Conservation (phyloP, 805 yeast genomes). For the Starmerella sirachaensis region DNA sequence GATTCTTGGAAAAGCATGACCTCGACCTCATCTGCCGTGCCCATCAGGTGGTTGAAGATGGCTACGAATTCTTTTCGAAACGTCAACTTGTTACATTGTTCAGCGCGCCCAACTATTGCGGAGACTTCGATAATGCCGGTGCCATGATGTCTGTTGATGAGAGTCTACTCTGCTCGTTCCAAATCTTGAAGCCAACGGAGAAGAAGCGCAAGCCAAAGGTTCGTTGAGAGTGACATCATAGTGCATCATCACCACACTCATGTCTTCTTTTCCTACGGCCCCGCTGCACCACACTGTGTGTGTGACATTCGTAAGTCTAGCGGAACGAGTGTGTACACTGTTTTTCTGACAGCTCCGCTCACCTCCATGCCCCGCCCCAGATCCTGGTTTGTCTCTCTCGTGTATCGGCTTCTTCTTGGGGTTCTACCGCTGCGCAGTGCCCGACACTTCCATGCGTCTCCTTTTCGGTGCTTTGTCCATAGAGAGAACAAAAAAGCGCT, state of each 20-base stretch:
- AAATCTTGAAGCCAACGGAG: constrained; percentile 92
- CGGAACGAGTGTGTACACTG: too few relatives aligned
- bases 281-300: too few relatives aligned
- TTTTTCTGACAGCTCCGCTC: too few relatives aligned
- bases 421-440: too few relatives aligned
- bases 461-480: not conserved
- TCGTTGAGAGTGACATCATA: too few relatives aligned
- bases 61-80: constrained; percentile 92
- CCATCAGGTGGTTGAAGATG: constrained; percentile 98
- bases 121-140: constrained; percentile 97
- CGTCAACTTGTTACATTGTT: constrained; percentile 92
- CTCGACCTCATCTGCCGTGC: constrained; percentile 98
- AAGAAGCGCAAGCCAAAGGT: constrained; percentile 60
- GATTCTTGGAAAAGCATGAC: constrained; percentile 93
- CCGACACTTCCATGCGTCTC: not conserved
- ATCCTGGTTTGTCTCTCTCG: too few relatives aligned
- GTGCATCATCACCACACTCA: too few relatives aligned
- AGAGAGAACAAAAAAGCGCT: too few relatives aligned
- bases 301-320: too few relatives aligned
- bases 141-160: constrained; percentile 99
- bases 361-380: too few relatives aligned
- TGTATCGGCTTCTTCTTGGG: too few relatives aligned
- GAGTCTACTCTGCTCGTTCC: constrained; percentile 83
- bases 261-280: too few relatives aligned
- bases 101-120: constrained; percentile 97